phyloP scores from a whole-genome alignment of 2,329 filamentous ascomycete species.

The Sordariomycetes sp. region DNA sequence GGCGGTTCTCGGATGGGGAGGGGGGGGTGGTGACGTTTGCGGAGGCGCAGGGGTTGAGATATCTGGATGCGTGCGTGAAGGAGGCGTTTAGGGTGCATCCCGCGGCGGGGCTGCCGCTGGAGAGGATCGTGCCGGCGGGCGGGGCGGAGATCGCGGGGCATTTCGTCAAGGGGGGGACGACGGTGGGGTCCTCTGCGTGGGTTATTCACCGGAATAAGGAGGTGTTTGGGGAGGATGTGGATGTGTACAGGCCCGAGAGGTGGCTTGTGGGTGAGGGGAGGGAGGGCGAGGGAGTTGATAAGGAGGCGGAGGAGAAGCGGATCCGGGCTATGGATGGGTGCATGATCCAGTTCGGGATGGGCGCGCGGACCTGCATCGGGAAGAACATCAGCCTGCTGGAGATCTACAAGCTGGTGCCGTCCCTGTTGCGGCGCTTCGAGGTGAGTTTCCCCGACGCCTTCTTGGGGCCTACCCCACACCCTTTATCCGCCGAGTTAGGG shows the following conservation, averaged over 20 bases:
- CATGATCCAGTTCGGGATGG: constrained; percentile 68
- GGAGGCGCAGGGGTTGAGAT: constrained; percentile 59
- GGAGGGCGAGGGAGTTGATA: constrained; percentile 12
- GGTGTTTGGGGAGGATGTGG: constrained; percentile 58
- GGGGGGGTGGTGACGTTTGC: constrained; percentile 57
- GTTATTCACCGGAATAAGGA: constrained; percentile 58
- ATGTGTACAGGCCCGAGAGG: constrained; percentile 57
- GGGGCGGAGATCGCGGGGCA: constrained; percentile 52
- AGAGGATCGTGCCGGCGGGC: constrained; percentile 57
- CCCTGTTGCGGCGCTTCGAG: constrained; percentile 54
- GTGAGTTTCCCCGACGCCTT: constrained; percentile 18
- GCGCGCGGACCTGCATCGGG: constrained; percentile 59
- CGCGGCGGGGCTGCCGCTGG: constrained; percentile 60
- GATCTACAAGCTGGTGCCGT: constrained; percentile 53
- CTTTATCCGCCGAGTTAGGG: neutral
- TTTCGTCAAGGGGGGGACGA: constrained; percentile 57
- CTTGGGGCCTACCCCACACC: neutral
- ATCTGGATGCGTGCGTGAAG: constrained; percentile 69
- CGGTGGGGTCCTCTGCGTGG: constrained; percentile 68
- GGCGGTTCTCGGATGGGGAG: constrained; percentile 37
- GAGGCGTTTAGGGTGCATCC: constrained; percentile 71
- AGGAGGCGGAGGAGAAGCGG: constrained; percentile 34
- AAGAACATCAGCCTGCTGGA: constrained; percentile 54
- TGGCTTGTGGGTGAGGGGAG: constrained; percentile 39
- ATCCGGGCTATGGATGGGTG: constrained; percentile 56